Evolutionary conservation across 2,329 filamentous ascomycete species (phyloP).

Genomic region (Fusarium nurragi): DNA sequence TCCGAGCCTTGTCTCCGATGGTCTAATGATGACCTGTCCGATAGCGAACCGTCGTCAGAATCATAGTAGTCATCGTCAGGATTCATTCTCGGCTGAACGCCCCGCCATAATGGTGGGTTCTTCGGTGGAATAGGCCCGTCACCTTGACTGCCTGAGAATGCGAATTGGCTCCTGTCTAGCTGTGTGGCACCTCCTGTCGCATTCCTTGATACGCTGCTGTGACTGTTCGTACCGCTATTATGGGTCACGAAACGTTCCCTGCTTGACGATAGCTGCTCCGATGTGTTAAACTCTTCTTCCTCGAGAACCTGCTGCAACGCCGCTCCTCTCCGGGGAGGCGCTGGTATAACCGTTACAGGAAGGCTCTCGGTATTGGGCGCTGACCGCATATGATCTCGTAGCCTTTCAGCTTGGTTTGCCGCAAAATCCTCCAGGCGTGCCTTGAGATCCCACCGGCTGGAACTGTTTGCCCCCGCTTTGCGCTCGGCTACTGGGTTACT

Average conservation of each 20-base stretch:
- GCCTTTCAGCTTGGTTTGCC: slow-evolving; percentile 66
- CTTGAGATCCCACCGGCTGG: slow-evolving; percentile 64
- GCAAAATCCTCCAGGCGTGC: slow-evolving; percentile 69
- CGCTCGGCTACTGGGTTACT: slow-evolving; percentile 6
- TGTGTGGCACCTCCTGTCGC: slow-evolving; percentile 36
- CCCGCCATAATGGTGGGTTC: slow-evolving; percentile 57
- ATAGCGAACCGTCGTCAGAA: slow-evolving; percentile 46
- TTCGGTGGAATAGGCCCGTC: slow-evolving; percentile 45
- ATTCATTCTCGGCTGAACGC: slow-evolving; percentile 48
- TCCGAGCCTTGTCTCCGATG: slow-evolving; percentile 43
- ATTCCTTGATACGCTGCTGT: slow-evolving; percentile 40
- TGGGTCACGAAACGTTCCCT: slow-evolving; percentile 26
- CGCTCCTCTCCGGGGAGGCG: slow-evolving; percentile 66
- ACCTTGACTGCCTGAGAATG: slow-evolving; percentile 36
- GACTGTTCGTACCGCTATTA: slow-evolving; percentile 32
- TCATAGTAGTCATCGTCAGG: slow-evolving; percentile 48
- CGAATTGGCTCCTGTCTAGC: slow-evolving; percentile 37
- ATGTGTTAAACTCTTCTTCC: slow-evolving; percentile 55
- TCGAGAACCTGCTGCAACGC: slow-evolving; percentile 66
- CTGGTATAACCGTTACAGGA: slow-evolving; percentile 69
- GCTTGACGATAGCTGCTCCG: slow-evolving; percentile 22
- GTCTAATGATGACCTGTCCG: slow-evolving; percentile 45
- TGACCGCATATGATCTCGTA: slow-evolving; percentile 65
- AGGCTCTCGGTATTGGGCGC: slow-evolving; percentile 64
- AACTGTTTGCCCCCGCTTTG: slow-evolving; percentile 25